Evolutionary conservation across 1,139 yeast genomes (phyloP).

Genomic region (Williopsis jadinii): DNA sequence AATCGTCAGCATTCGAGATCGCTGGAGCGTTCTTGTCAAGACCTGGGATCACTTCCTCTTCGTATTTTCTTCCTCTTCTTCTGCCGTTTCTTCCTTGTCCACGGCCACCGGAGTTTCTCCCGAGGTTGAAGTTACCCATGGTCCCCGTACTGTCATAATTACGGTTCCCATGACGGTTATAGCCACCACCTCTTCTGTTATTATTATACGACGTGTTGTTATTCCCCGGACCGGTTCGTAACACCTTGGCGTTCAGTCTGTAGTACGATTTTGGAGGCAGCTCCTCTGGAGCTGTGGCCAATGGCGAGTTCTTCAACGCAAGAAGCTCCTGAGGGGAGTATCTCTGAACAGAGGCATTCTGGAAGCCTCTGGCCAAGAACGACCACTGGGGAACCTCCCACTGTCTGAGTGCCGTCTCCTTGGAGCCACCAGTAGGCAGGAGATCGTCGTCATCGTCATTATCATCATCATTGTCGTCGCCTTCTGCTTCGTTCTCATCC

Average conservation of each 20-base stretch:
- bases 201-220: constrained; percentile 7
- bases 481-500: not conserved
- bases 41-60: constrained; percentile 42
- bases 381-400: constrained; percentile 16
- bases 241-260: constrained; percentile 13
- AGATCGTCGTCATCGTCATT: constrained; percentile 3
- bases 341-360: constrained; percentile 8
- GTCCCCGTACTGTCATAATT: constrained; percentile 20
- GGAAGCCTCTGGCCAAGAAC: constrained; percentile 5
- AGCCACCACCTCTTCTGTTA: constrained; percentile 5
- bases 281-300: constrained; percentile 10
- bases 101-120: constrained; percentile 10
- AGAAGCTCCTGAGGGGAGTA: constrained; percentile 18
- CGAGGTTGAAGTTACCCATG: constrained; percentile 22
- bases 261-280: constrained; percentile 20
- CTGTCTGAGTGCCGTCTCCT: constrained; percentile 5
- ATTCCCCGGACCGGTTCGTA: constrained; percentile 2
- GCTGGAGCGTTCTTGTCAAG: constrained; percentile 30
- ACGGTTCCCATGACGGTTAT: constrained; percentile 4
- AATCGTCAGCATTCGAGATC: constrained; percentile 55
- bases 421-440: constrained; percentile 1
- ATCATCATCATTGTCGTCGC: constrained; percentile 6
- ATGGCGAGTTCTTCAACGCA: constrained; percentile 9
- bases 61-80: constrained; percentile 11
- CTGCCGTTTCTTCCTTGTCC: constrained; percentile 11